phyloP scores from a whole-genome alignment of 768 basidiomycete species.

The Pleurotus ostreatus region DNA sequence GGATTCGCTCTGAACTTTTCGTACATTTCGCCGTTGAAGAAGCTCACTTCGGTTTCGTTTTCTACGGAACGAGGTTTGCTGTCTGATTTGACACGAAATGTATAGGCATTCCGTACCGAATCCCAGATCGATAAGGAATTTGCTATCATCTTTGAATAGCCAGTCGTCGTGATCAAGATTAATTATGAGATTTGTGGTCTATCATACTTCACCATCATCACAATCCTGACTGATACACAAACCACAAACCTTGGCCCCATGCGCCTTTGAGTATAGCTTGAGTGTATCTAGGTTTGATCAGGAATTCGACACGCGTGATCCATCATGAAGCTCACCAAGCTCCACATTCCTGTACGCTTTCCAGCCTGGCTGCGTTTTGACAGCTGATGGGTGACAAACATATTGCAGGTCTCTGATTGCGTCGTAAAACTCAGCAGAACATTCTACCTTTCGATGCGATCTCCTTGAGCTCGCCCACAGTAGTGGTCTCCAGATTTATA shows the following conservation, averaged over 20 bases:
- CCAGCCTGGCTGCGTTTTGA: conserved; percentile 76
- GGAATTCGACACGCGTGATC: conserved; percentile 3
- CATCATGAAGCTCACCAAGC: conserved; percentile 49
- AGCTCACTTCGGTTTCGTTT: conserved; percentile 93
- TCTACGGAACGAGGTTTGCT: conserved; percentile 42
- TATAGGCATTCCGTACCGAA: conserved; percentile 55
- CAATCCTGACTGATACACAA: not conserved
- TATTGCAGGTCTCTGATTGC: conserved; percentile 8
- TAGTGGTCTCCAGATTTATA: conserved; percentile 74
- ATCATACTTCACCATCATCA: conserved; percentile 4
- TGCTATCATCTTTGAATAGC: conserved; percentile 71
- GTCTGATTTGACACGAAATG: not conserved
- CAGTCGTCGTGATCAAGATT: conserved; percentile 96
- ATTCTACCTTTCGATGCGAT: conserved; percentile 57
- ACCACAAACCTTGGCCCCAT: conserved; percentile 79
- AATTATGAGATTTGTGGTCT: conserved; percentile 98
- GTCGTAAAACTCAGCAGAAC: conserved; percentile 9
- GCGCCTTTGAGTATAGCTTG: conserved; percentile 92
- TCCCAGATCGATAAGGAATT: conserved; percentile 63
- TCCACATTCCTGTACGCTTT: conserved; percentile 77
- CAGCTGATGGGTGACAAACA: conserved; percentile 38
- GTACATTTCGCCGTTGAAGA: conserved; percentile 79
- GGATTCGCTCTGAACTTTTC: conserved; percentile 81
- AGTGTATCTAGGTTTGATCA: conserved; percentile 65
- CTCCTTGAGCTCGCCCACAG: conserved; percentile 77